Evolutionary conservation across 768 basidiomycete genomes (phyloP).

Genomic region (Boletus pseudo-olivaceus): DNA sequence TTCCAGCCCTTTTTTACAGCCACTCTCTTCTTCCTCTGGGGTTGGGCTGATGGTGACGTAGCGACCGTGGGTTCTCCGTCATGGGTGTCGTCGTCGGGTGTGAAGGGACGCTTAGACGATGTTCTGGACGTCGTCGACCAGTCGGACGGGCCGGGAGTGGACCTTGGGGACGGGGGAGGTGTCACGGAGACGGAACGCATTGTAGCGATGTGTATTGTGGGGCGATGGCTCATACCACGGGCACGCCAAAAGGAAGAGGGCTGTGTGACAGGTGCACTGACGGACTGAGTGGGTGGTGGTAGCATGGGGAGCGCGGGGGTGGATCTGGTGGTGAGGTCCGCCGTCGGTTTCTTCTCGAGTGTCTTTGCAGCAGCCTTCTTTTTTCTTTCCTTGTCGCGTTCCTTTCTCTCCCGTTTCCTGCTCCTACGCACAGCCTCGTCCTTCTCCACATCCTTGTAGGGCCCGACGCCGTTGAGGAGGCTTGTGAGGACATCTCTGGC

Average conservation of each 20-base stretch:
- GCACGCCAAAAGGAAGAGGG: constrained; percentile 62
- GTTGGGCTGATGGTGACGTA: constrained; percentile 17
- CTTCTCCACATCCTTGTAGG: constrained; percentile 60
- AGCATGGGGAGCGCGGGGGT: constrained; percentile 18
- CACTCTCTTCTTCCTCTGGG: constrained; percentile 59
- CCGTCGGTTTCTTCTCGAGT: constrained; percentile 32
- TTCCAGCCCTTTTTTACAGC: constrained; percentile 82
- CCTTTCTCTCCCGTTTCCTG: constrained; percentile 46
- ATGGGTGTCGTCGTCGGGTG: constrained; percentile 61
- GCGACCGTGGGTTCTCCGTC: constrained; percentile 26
- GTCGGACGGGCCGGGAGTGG: constrained; percentile 72
- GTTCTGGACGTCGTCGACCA: constrained; percentile 72
- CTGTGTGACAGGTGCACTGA: constrained; percentile 30
- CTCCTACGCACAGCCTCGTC: constrained; percentile 54
- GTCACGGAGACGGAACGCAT: constrained; percentile 71
- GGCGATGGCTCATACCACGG: constrained; percentile 40
- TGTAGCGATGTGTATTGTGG: constrained; percentile 68
- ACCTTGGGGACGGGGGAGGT: constrained; percentile 68
- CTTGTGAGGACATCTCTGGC: constrained; percentile 76
- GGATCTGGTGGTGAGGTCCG: constrained; percentile 14
- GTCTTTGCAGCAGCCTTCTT: constrained; percentile 35
- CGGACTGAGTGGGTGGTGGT: constrained; percentile 20
- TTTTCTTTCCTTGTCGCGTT: constrained; percentile 51
- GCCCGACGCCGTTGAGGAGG: constrained; percentile 69
- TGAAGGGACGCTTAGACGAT: constrained; percentile 76